Evolutionary conservation across 139 green algal genomes (phyloP).

Genomic region (Micractinium sp.): DNA sequence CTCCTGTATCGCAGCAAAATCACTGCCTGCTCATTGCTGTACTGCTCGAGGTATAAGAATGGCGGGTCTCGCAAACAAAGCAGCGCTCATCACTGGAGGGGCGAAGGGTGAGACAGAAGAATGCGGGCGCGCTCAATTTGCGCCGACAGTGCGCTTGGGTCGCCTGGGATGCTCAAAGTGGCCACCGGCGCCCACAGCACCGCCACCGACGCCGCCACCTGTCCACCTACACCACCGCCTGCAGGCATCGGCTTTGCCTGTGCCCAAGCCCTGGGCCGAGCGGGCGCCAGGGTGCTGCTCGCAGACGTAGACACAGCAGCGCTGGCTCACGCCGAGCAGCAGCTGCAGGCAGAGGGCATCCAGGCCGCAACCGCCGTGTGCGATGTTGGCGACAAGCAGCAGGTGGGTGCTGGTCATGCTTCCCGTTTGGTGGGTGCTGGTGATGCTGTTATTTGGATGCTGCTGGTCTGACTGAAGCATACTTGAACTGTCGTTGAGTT

Average conservation of each 20-base stretch:
- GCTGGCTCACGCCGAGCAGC: neutral
- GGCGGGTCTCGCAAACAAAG: slow-evolving; percentile 14
- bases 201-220: neutral
- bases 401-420: slow-evolving; percentile 22
- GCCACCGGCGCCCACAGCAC: neutral
- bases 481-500: no score
- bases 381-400: slow-evolving; percentile 67
- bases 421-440: neutral
- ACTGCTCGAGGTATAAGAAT: neutral
- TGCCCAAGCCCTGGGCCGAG: slow-evolving; percentile 64
- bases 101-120: slow-evolving; percentile 28
- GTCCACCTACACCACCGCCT: no score
- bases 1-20: no score
- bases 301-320: slow-evolving; percentile 69
- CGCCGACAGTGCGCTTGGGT: no score
- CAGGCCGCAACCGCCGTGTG: slow-evolving; percentile 48
- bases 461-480: no score
- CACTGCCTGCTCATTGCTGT: no score
- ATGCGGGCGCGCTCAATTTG: no score
- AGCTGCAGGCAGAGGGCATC: slow-evolving; percentile 47
- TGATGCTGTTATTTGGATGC: no score
- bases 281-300: slow-evolving; percentile 79
- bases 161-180: no score
- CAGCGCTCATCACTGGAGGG: slow-evolving; percentile 42
- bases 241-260: slow-evolving; percentile 84